These are phyloP conservation scores for Penicillium sp. DNA, from an alignment of 2,329 filamentous ascomycete genomes.

Conservation along the genomic window DNA sequence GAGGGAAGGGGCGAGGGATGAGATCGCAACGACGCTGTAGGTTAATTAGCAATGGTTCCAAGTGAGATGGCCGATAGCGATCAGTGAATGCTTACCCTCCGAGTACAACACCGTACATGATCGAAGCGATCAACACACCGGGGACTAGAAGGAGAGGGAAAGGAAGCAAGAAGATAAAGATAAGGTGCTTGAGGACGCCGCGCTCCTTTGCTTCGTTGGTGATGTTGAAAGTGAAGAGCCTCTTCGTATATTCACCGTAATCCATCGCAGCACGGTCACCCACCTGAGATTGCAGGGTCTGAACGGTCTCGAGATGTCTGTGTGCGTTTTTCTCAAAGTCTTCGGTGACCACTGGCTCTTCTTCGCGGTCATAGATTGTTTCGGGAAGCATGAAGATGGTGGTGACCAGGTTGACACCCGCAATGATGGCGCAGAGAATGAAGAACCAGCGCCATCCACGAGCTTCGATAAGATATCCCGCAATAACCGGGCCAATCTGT, in stretches of 20 bases:
- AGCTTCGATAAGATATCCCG: conserved; percentile 33
- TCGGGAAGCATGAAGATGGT: conserved; percentile 38
- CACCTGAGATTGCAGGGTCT: conserved; percentile 2
- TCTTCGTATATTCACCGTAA: conserved; percentile 28
- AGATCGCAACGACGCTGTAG: conserved; percentile 26
- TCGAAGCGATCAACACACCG: conserved; percentile 24
- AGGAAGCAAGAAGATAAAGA: conserved; percentile 22
- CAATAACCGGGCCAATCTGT: conserved; percentile 36
- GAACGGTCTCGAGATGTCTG: conserved; percentile 21
- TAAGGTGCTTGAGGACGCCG: conserved; percentile 16
- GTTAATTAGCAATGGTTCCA: not conserved
- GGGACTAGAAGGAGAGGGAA: conserved; percentile 26
- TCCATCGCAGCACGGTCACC: conserved; percentile 19
- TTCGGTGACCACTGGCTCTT: conserved; percentile 19
- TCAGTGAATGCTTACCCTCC: conserved; percentile 21
- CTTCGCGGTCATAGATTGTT: conserved; percentile 32
- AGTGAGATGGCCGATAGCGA: not conserved
- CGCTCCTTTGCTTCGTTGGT: conserved; percentile 20
- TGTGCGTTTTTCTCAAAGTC: conserved; percentile 19
- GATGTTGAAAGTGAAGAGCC: conserved; percentile 27
- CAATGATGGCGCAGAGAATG: conserved; percentile 34
- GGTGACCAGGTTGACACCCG: conserved; percentile 28
- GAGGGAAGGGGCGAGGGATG: conserved; percentile 27
- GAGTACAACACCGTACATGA: conserved; percentile 29
- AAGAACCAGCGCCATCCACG: conserved; percentile 42